phyloP scores from a whole-genome alignment of 2,329 filamentous ascomycete genomes.

The Botryotinia convoluta region DNA sequence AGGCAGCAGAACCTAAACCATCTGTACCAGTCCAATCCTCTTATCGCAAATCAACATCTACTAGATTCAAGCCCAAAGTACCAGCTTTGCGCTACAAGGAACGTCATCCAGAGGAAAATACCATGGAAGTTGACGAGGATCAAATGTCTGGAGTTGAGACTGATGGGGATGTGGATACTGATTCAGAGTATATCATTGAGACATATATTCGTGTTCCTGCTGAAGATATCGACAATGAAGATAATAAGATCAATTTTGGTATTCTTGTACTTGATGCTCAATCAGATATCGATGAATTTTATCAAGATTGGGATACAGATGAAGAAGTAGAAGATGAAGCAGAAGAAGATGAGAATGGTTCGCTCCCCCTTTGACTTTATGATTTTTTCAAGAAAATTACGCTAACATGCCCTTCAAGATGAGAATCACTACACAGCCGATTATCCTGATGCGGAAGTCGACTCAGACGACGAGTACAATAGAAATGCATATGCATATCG shows the following conservation, averaged over 20 bases:
- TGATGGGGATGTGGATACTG: slow-evolving; percentile 46
- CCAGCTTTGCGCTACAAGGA: slow-evolving; percentile 55
- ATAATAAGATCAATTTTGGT: slow-evolving; percentile 49
- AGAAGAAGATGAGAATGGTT: slow-evolving; percentile 66
- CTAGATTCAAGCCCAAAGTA: slow-evolving; percentile 55
- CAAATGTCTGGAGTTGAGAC: slow-evolving; percentile 41
- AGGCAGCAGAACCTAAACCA: slow-evolving; percentile 24
- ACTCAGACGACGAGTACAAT: slow-evolving; percentile 65
- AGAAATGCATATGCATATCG: slow-evolving; percentile 55
- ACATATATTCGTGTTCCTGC: slow-evolving; percentile 62
- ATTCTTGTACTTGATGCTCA: slow-evolving; percentile 38
- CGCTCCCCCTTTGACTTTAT: slow-evolving; percentile 23
- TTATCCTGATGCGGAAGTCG: slow-evolving; percentile 77
- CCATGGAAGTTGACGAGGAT: slow-evolving; percentile 21
- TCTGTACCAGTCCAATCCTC: slow-evolving; percentile 17
- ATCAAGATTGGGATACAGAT: slow-evolving; percentile 54
- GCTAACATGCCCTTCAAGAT: slow-evolving; percentile 45
- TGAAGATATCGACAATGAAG: slow-evolving; percentile 52
- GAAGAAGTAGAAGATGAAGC: slow-evolving; percentile 63
- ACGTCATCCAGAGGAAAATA: slow-evolving; percentile 48
- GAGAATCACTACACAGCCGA: slow-evolving; percentile 78
- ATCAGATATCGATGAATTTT: slow-evolving; percentile 54
- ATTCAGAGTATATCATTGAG: slow-evolving; percentile 61
- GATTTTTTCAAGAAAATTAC: not conserved
- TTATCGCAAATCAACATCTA: slow-evolving; percentile 24